These are phyloP conservation scores for Vitis rotundifolia DNA, from an alignment of 164 flowering plant genomes.

Conservation along the genomic window DNA sequence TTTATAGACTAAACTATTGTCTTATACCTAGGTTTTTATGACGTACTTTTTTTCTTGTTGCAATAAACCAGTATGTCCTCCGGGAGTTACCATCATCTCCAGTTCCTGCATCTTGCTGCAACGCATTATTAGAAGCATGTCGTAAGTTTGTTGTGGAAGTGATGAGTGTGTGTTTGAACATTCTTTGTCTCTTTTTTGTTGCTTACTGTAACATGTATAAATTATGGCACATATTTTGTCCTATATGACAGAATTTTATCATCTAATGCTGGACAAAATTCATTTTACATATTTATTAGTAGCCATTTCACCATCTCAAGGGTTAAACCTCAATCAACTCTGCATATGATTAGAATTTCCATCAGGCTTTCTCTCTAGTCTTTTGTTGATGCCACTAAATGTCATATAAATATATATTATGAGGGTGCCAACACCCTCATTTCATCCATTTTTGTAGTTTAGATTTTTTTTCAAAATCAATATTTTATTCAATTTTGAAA, in stretches of 20 bases:
- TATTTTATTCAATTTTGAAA: too few relatives aligned
- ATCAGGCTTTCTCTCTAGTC: too few relatives aligned
- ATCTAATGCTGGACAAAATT: neutral
- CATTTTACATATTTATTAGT: neutral
- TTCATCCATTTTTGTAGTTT: too few relatives aligned
- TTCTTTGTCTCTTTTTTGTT: neutral
- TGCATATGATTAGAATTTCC: too few relatives aligned
- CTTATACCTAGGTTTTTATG: too few relatives aligned
- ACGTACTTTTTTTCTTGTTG: neutral
- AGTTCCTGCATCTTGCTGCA: slow-evolving; percentile 97
- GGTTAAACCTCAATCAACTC: too few relatives aligned
- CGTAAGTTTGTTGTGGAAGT: slow-evolving; percentile 50
- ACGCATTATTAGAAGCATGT: slow-evolving; percentile 79
- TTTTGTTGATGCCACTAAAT: too few relatives aligned
- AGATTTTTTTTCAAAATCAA: too few relatives aligned
- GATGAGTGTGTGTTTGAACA: neutral
- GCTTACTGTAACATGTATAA: neutral
- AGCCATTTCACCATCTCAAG: too few relatives aligned
- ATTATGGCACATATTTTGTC: neutral
- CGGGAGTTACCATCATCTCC: slow-evolving; percentile 98
- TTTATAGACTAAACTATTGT: too few relatives aligned
- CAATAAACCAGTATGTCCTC: slow-evolving; percentile 59
- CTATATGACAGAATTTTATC: neutral
- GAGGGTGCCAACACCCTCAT: too few relatives aligned
- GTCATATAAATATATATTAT: too few relatives aligned